Evolutionary conservation across 352 stramenopile genomes (phyloP).

Genomic region (Phytophthora fragariaefolia): DNA sequence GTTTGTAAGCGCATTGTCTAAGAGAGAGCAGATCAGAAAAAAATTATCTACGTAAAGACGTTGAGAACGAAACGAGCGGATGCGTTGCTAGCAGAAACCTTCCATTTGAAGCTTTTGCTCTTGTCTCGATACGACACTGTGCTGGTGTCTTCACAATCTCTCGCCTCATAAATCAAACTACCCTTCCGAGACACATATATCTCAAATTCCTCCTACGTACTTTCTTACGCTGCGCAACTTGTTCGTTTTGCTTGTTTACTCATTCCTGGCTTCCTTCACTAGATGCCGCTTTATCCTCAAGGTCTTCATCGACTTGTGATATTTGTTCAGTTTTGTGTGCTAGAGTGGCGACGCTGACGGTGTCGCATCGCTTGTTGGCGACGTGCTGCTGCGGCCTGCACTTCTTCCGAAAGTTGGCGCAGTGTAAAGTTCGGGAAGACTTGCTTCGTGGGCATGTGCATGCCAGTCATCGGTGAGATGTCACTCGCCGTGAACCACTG

Average conservation of each 20-base stretch:
- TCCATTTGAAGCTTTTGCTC: neutral
- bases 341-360: slow-evolving; percentile 12
- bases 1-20: slow-evolving; percentile 25
- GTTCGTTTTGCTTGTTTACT: slow-evolving; percentile 8
- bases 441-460: slow-evolving; percentile 74
- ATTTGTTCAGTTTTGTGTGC: slow-evolving; percentile 11
- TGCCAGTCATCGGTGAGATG: slow-evolving; percentile 83
- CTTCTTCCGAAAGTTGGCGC: slow-evolving; percentile 71
- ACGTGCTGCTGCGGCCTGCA: slow-evolving; percentile 42
- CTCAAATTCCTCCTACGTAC: slow-evolving; percentile 33
- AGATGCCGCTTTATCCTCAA: slow-evolving; percentile 30
- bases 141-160: slow-evolving; percentile 18
- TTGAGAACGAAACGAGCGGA: slow-evolving; percentile 2
- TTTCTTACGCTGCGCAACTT: slow-evolving; percentile 8
- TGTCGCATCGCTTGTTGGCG: slow-evolving; percentile 33
- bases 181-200: slow-evolving; percentile 20
- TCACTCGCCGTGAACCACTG: slow-evolving; percentile 92
- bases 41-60: slow-evolving; percentile 17
- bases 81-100: slow-evolving; percentile 2
- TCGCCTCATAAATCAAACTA: slow-evolving; percentile 35
- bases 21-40: slow-evolving; percentile 1
- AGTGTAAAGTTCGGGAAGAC: slow-evolving; percentile 81
- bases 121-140: too few species aligned
- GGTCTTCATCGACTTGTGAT: slow-evolving; percentile 10
- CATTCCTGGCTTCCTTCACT: slow-evolving; percentile 36